A percentile compares a stretch with the other conserved stretches of the same genome.
Conservation (phyloP, 1,139 yeast genomes). For the Blastobotrys malaysiensis region DNA sequence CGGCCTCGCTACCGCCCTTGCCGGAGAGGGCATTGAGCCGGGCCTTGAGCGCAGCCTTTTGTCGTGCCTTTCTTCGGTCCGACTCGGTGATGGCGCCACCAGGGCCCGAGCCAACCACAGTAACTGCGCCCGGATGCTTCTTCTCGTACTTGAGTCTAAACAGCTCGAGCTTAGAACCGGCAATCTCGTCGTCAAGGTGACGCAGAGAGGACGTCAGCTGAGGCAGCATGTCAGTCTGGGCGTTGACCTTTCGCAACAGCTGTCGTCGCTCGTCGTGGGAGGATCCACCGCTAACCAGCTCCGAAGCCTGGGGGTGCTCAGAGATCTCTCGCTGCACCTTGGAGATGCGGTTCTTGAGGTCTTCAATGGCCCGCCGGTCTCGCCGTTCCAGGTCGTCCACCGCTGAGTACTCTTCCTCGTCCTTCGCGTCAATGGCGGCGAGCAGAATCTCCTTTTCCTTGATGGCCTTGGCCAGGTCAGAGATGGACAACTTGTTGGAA, state of each 20-base stretch:
- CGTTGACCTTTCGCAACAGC: slow-evolving; percentile 47
- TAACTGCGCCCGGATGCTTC: slow-evolving; percentile 59
- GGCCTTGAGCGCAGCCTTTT: slow-evolving; percentile 70
- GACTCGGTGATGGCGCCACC: slow-evolving; percentile 77
- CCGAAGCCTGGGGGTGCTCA: slow-evolving; percentile 28
- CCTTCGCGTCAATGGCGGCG: slow-evolving; percentile 68
- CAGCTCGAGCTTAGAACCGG: slow-evolving; percentile 59
- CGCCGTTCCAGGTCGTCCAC: slow-evolving; percentile 38
- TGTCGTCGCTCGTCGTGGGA: slow-evolving; percentile 37
- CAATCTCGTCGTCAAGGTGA: slow-evolving; percentile 59
- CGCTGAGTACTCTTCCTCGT: slow-evolving; percentile 48
- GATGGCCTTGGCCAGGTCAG: slow-evolving; percentile 55
- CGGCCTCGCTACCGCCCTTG: slow-evolving; percentile 45
- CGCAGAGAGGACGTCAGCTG: slow-evolving; percentile 56
- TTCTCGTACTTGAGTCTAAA: slow-evolving; percentile 50
- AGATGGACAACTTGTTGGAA: slow-evolving; percentile 29
- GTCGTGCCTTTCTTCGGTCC: slow-evolving; percentile 72
- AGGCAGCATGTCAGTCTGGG: slow-evolving; percentile 65
- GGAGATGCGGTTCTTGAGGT: slow-evolving; percentile 56
- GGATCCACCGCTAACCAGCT: slow-evolving; percentile 28
- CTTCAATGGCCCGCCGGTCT: slow-evolving; percentile 54
- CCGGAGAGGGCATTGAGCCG: slow-evolving; percentile 94
- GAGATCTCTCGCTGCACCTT: slow-evolving; percentile 48
- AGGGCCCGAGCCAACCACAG: slow-evolving; percentile 75
- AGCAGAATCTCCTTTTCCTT: slow-evolving; percentile 65